These are phyloP conservation scores for Cryptococcus depauperatus DNA, from an alignment of 1,284 basidiomycete species.

Conservation along the genomic window DNA sequence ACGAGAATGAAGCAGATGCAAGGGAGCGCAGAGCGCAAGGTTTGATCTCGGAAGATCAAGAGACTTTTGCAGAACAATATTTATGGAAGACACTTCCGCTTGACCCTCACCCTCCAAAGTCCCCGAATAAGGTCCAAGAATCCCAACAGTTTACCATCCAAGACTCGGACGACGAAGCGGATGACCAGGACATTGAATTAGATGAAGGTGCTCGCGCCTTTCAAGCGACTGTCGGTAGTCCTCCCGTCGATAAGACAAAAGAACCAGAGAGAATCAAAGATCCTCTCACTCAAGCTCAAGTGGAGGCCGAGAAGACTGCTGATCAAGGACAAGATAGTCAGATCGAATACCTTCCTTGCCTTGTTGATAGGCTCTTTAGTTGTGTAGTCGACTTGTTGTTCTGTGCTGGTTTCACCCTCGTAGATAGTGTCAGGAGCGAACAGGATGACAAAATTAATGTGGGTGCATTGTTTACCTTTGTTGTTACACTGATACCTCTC, in stretches of 20 bases:
- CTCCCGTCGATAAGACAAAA: conserved; percentile 19
- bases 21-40: conserved; percentile 13
- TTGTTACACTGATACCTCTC: conserved; percentile 2
- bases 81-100: too few species aligned
- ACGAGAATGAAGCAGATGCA: conserved; percentile 68
- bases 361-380: conserved; percentile 69
- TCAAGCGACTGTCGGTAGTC: conserved; percentile 33
- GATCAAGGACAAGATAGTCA: too few species aligned
- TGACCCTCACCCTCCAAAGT: conserved; percentile 8
- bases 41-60: conserved; percentile 13
- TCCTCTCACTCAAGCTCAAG: conserved; percentile 23
- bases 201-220: conserved; percentile 59
- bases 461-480: conserved; percentile 9
- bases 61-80: conserved; percentile 22
- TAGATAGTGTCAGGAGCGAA: conserved; percentile 59
- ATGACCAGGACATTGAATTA: conserved; percentile 30
- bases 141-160: conserved; percentile 27
- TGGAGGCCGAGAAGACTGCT: neutral
- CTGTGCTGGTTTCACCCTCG: conserved; percentile 83
- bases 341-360: conserved; percentile 54
- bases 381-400: conserved; percentile 76
- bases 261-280: conserved; percentile 14
- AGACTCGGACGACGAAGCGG: conserved; percentile 53
- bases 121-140: conserved; percentile 57
- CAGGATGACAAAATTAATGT: conserved; percentile 66